These are phyloP conservation scores for Aspergillus coremiiformis DNA, from an alignment of 495 filamentous ascomycete species.

Conservation along the genomic window DNA sequence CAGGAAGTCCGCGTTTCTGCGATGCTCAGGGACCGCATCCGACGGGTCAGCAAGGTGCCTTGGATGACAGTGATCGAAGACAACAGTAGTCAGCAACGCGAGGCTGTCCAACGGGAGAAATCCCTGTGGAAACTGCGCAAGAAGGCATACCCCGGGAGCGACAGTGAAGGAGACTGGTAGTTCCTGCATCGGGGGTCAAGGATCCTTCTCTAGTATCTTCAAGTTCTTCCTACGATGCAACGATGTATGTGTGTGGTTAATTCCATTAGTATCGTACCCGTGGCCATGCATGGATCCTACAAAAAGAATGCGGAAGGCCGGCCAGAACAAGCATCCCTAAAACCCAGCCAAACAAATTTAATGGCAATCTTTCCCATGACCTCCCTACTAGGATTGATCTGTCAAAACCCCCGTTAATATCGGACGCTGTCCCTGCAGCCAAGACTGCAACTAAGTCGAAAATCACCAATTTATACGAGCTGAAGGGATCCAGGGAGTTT, in stretches of 20 bases:
- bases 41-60: constrained; percentile 37
- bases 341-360: no score
- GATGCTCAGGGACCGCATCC: constrained; percentile 27
- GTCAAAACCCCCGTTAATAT: neutral
- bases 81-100: constrained; percentile 26
- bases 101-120: constrained; percentile 28
- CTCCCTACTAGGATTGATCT: neutral
- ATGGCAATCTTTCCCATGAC: neutral
- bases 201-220: no score
- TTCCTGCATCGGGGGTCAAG: neutral
- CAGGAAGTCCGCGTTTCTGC: constrained; percentile 19
- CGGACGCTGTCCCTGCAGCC: neutral
- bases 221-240: no score
- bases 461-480: neutral
- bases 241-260: no score
- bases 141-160: constrained; percentile 38
- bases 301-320: no score
- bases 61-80: constrained; percentile 43
- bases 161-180: constrained; percentile 37
- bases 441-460: neutral
- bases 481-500: no score
- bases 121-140: constrained; percentile 41
- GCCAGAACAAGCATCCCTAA: neutral
- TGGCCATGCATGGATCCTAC: no score
- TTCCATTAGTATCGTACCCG: no score